Evolutionary conservation across 139 green algal species (phyloP), one percentile per base, ranked within the genome.

Genomic region (Chlamydomonas applanata): DNA sequence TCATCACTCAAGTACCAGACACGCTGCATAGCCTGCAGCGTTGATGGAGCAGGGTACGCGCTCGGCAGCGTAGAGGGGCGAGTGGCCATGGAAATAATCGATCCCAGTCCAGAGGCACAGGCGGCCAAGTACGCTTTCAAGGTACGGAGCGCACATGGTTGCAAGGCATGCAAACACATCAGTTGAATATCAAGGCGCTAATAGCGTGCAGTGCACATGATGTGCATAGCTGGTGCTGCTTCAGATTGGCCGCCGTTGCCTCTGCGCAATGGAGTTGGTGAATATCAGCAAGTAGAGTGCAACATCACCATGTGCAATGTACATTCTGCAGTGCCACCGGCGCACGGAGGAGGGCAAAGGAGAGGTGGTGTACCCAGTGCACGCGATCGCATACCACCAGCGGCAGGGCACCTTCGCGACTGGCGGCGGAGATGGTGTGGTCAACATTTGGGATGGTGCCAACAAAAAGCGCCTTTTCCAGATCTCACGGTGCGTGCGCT

Each of bases 391-490:
- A n/a, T 97, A 94, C 81, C 86, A 97, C 78, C 73, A 75, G 0
- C 25, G 45, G 11, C 81, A 80, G 64, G 94, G 94, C 65, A 97
- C 94, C 25, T 98, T 98, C 83, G 93, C 90, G 44, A 98, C 93
- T 3, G 94, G 94, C 36, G 90, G 94, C 11, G 92, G 92, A 20
- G 94, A 98, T 73, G 94, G 94, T 14, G 85, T 93, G 53, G 87
- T 97, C 11, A 95, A 93, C 71, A 80, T 96, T 1, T 98, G 94
- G 94, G 94, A 98, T 68, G 91, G 91, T 14, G 80, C 79, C 56
- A 94, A 97, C 82, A 96, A 97, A 83, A 98, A 98, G 85, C 87
- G 93, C 27, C 81, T 98, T 13, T 93, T 89, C 72, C 91, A 95
- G 79, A 70, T 77, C 35, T 60, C 71, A 36, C 64, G 34, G 69